phyloP scores from a whole-genome alignment of 768 basidiomycete genomes.

The Agaricus blazei region DNA sequence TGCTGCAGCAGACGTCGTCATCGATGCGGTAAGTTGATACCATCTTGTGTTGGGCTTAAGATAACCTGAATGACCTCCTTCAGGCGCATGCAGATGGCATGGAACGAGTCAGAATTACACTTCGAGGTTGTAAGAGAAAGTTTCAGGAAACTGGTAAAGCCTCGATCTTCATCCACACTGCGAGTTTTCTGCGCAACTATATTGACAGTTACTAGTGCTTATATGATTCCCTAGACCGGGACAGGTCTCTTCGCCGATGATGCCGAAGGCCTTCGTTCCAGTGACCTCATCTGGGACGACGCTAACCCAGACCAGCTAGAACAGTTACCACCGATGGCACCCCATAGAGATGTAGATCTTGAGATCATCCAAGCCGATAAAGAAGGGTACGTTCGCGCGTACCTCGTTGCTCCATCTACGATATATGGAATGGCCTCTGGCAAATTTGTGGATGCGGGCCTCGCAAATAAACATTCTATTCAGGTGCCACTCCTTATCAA shows the following conservation, averaged over 20 bases:
- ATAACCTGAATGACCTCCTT: neutral
- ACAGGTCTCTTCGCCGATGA: conserved; percentile 36
- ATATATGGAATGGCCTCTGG: conserved; percentile 47
- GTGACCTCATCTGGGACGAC: conserved; percentile 43
- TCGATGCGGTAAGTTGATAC: conserved; percentile 29
- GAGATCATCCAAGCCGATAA: conserved; percentile 40
- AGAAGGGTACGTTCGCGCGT: conserved; percentile 45
- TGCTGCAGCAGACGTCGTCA: conserved; percentile 38
- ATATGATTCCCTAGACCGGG: conserved; percentile 21
- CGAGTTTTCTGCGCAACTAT: conserved; percentile 17
- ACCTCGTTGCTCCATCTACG: conserved; percentile 50
- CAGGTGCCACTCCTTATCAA: conserved; percentile 44
- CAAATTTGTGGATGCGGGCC: conserved; percentile 41
- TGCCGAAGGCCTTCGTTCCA: conserved; percentile 34
- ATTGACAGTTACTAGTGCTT: neutral
- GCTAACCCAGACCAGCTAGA: conserved; percentile 38
- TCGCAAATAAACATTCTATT: conserved; percentile 44
- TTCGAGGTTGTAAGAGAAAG: conserved; percentile 30
- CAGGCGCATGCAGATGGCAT: conserved; percentile 37
- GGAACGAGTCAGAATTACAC: conserved; percentile 31
- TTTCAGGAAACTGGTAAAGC: conserved; percentile 26
- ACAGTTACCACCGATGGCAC: conserved; percentile 35
- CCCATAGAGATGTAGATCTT: conserved; percentile 47
- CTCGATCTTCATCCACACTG: conserved; percentile 39
- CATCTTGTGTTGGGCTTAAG: neutral